Base-by-base conservation (phyloP, 176 grass and related monocot genomes). In the Typha latifolia region DNA sequence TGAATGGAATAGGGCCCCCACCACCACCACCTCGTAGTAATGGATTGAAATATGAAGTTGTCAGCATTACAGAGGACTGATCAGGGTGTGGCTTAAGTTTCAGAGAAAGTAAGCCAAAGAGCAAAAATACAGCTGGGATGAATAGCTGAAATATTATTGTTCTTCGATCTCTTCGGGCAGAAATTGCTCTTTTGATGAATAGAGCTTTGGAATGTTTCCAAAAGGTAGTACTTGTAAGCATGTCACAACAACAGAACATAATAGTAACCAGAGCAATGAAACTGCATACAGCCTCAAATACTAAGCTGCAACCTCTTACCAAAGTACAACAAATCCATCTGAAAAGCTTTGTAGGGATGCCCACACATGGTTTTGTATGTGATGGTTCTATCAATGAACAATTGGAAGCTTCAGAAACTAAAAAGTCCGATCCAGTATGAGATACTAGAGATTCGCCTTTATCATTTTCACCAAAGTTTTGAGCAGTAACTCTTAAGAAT, bases 21-120 rank as follows among this genome's bases (percentile, higher is more conserved):
- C 81, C 81, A 48, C 79, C 80, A 37, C 74, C 74, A 37, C 81
- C 81, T 14, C 74, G 52, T 26, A 77, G 69, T 61, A 83, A 68
- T 48, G 81, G 81, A 71, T 83, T 83, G 64, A 83, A 83, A 78
- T 83, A 78, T 62, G 69, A 70, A 22, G 81, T 83, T 4, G 81
- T 78, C 16, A 83, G 69, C 19, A n/a, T 83, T 43, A 83, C 13
- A 49, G 68, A 72, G 18, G 49, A 62, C 74, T 83, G 51, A 83
- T 83, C 81, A 62, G 81, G 81, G 72, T 83, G 81, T 22, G 81
- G 63, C 47, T 74, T 83, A 55, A 83, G 63, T 73, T 65, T 83
- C 16, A 83, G 48, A 77, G 78, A 83, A 62, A 67, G 61, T 63
- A 83, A 73, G 29, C 81, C 81, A 27, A 83, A 73, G 29, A 83